Percentiles rank a stretch among this genome's conserved stretches.
These are phyloP conservation scores for Selaginella moellendorffii DNA, from an alignment of 75 land plant species.

Conservation along the genomic window DNA sequence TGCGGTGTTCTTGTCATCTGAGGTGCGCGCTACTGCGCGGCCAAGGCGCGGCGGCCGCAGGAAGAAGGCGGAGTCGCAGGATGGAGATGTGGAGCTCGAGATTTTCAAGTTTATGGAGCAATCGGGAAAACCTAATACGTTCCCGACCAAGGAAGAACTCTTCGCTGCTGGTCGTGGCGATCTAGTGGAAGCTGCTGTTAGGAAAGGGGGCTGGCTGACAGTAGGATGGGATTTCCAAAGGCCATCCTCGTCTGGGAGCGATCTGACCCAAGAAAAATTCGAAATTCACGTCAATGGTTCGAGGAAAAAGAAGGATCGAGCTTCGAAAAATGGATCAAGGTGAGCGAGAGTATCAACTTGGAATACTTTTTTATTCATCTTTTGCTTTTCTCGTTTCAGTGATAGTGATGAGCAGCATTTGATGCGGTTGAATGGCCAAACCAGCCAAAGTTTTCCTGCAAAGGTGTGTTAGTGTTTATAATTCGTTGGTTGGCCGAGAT, in stretches of 20 bases:
- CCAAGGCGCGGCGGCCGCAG: too few species aligned
- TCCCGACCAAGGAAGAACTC: conserved; percentile 51
- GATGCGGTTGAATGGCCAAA: neutral
- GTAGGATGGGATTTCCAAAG: conserved; percentile 53
- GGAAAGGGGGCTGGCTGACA: conserved; percentile 48
- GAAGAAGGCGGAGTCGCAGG: neutral
- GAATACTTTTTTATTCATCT: neutral
- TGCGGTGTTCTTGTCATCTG: neutral
- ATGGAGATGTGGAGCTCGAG: conserved; percentile 33
- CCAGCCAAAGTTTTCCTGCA: neutral
- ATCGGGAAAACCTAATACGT: conserved; percentile 32
- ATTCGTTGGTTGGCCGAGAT: too few species aligned
- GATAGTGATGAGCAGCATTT: neutral
- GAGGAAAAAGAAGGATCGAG: neutral
- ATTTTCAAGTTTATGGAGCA: conserved; percentile 45
- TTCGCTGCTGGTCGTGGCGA: conserved; percentile 46
- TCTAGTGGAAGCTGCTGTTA: conserved; percentile 31
- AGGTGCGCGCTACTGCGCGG: neutral
- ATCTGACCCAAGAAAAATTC: too few species aligned
- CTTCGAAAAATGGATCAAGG: neutral
- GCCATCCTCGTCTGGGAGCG: too few species aligned
- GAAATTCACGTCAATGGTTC: too few species aligned
- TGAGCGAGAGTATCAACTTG: neutral
- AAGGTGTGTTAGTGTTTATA: neutral
- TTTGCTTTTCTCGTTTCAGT: neutral